These are phyloP conservation scores for Urtica urens DNA, from an alignment of 306 rosid genomes.

Conservation along the genomic window DNA sequence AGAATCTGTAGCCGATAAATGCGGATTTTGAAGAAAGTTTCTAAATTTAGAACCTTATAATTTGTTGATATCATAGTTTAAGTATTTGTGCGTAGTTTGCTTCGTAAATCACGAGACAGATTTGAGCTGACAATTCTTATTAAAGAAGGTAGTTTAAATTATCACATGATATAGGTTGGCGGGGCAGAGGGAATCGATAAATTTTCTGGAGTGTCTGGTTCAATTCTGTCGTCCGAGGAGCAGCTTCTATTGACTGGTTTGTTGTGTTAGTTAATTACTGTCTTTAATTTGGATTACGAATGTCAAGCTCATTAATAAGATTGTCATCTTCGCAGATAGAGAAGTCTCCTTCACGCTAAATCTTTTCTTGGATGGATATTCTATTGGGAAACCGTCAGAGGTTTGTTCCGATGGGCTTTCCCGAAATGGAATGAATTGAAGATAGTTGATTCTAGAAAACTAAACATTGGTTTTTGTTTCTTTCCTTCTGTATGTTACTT, in stretches of 20 bases:
- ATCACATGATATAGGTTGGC: slow-evolving; percentile 29
- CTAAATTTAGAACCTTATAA: too few species aligned
- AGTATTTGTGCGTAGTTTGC: too few species aligned
- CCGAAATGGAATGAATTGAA: slow-evolving; percentile 6
- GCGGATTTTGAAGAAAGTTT: too few species aligned
- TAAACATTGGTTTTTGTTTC: slow-evolving; percentile 4
- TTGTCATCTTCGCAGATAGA: slow-evolving; percentile 35
- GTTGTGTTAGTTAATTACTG: neutral
- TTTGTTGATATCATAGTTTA: too few species aligned
- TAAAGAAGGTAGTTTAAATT: slow-evolving; percentile 11
- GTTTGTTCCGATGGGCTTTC: slow-evolving; percentile 37
- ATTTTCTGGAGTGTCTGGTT: slow-evolving; percentile 23
- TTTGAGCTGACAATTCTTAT: too few species aligned
- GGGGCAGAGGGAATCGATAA: slow-evolving; percentile 32
- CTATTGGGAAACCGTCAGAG: slow-evolving; percentile 72
- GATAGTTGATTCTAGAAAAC: slow-evolving; percentile 4
- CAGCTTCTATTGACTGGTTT: slow-evolving; percentile 33
- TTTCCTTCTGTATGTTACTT: slow-evolving; percentile 12
- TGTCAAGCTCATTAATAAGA: slow-evolving; percentile 8
- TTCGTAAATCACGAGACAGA: too few species aligned
- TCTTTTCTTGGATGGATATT: slow-evolving; percentile 81
- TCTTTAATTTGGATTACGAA: slow-evolving; percentile 13
- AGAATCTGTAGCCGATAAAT: too few species aligned
- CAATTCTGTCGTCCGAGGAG: slow-evolving; percentile 29
- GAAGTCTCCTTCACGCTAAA: slow-evolving; percentile 76